Evolutionary conservation across 2,329 filamentous ascomycete genomes (phyloP).

Genomic region (Pseudogymnoascus sp.): DNA sequence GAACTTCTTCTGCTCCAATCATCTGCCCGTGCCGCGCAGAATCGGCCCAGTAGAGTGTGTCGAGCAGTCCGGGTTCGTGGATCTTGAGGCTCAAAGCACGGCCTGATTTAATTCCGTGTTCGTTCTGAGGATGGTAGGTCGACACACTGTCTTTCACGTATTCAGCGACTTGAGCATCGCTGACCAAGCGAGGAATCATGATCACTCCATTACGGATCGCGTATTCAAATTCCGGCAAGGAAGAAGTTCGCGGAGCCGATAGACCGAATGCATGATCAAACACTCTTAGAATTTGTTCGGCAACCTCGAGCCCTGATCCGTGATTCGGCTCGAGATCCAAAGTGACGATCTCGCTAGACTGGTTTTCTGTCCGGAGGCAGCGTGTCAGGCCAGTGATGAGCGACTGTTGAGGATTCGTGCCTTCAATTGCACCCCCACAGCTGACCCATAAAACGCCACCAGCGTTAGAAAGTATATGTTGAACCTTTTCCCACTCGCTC

Average conservation of each 20-base stretch:
- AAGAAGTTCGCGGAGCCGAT: conserved; percentile 11
- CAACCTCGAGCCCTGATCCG: conserved; percentile 26
- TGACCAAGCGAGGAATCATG: conserved; percentile 18
- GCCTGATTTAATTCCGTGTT: neutral
- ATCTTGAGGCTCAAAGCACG: neutral
- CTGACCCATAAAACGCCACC: neutral
- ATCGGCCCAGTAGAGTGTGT: conserved; percentile 9
- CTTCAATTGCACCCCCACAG: neutral
- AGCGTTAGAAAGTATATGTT: neutral
- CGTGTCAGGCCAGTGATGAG: conserved; percentile 15
- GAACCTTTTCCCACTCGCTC: neutral
- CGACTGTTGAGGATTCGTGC: neutral
- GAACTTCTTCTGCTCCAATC: neutral
- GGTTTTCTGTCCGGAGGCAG: conserved; percentile 7
- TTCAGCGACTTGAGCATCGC: too few relatives aligned
- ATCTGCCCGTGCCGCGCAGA: neutral
- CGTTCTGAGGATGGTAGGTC: neutral
- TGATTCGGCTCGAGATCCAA: conserved; percentile 18
- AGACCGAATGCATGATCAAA: too few relatives aligned
- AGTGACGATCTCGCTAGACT: conserved; percentile 19
- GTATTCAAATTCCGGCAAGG: conserved; percentile 23
- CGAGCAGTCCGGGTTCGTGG: conserved; percentile 13
- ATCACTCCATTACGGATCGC: conserved; percentile 24
- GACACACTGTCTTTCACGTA: neutral
- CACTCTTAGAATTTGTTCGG: conserved; percentile 19